Evolutionary conservation across 2,329 filamentous ascomycete species (phyloP).

Genomic region (Sporothrix protearum): DNA sequence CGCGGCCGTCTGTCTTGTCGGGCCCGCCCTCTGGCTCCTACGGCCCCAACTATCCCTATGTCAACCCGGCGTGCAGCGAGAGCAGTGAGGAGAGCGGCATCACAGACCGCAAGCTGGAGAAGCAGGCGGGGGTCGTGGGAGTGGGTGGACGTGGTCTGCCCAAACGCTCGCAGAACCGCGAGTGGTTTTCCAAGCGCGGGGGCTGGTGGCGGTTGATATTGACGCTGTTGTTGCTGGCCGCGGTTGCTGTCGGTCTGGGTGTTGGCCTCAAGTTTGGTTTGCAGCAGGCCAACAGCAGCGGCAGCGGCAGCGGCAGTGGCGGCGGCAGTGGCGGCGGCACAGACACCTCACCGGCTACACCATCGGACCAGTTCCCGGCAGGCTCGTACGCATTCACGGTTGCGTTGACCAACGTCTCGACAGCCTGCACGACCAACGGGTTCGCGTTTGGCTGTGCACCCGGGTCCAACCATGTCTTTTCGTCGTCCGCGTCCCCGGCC

Average conservation of each 20-base stretch:
- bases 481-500: slow-evolving; percentile 43
- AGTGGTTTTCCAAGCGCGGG: slow-evolving; percentile 31
- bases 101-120: slow-evolving; percentile 15
- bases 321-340: neutral
- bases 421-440: slow-evolving; percentile 56
- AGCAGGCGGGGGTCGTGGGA: neutral
- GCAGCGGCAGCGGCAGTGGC: neutral
- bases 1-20: neutral
- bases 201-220: slow-evolving; percentile 38
- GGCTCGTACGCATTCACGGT: slow-evolving; percentile 61
- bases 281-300: slow-evolving; percentile 27
- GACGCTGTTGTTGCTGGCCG: slow-evolving; percentile 33
- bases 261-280: slow-evolving; percentile 43
- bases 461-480: slow-evolving; percentile 35
- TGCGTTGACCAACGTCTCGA: slow-evolving; percentile 50
- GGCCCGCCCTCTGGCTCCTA: neutral
- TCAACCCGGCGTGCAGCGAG: slow-evolving; percentile 19
- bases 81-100: slow-evolving; percentile 25
- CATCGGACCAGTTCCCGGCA: slow-evolving; percentile 48
- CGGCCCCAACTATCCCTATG: slow-evolving; percentile 14
- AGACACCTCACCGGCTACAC: slow-evolving; percentile 3
- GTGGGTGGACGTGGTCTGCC: neutral
- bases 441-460: slow-evolving; percentile 62
- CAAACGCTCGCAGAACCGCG: slow-evolving; percentile 16
- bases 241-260: slow-evolving; percentile 38